phyloP scores from a whole-genome alignment of 1,284 basidiomycete species.

The Wallemia mellicola region DNA sequence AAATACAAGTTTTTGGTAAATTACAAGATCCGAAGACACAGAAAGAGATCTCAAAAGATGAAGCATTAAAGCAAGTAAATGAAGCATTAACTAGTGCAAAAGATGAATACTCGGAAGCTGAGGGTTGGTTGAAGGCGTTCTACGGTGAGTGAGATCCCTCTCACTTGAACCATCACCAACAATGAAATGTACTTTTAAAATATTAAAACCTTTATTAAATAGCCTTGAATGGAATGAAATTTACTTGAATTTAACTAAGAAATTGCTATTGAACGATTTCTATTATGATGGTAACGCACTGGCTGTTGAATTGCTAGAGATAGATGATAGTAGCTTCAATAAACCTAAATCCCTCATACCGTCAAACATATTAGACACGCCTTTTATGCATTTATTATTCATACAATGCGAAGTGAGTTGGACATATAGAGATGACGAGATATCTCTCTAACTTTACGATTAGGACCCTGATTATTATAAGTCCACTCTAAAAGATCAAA shows the following conservation, averaged over 20 bases:
- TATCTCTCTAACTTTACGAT: background rate
- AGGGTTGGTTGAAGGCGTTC: conserved; percentile 1
- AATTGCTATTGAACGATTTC: background rate
- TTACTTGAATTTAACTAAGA: background rate
- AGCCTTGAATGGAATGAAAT: background rate
- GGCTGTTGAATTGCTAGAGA: background rate
- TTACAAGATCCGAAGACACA: conserved; percentile 12
- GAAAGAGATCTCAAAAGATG: conserved; percentile 10
- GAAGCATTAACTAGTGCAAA: background rate
- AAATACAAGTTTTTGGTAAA: conserved; percentile 59
- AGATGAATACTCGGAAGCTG: conserved; percentile 1
- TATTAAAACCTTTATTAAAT: background rate
- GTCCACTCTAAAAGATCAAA: conserved; percentile 41
- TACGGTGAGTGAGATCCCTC: background rate
- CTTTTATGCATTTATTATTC: conserved; percentile 56
- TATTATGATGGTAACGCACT: background rate
- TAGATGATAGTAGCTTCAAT: background rate
- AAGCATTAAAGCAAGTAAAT: background rate
- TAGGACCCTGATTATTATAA: conserved; percentile 67
- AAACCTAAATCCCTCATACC: conserved; percentile 42
- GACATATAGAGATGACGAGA: conserved; percentile 1
- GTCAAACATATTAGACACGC: conserved; percentile 47
- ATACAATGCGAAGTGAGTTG: conserved; percentile 48
- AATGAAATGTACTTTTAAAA: background rate
- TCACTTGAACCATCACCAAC: background rate